A percentile compares a stretch with the other conserved stretches of the same genome.
phyloP scores from a whole-genome alignment of 2,329 filamentous ascomycete species.

The Colletotrichum lini region DNA sequence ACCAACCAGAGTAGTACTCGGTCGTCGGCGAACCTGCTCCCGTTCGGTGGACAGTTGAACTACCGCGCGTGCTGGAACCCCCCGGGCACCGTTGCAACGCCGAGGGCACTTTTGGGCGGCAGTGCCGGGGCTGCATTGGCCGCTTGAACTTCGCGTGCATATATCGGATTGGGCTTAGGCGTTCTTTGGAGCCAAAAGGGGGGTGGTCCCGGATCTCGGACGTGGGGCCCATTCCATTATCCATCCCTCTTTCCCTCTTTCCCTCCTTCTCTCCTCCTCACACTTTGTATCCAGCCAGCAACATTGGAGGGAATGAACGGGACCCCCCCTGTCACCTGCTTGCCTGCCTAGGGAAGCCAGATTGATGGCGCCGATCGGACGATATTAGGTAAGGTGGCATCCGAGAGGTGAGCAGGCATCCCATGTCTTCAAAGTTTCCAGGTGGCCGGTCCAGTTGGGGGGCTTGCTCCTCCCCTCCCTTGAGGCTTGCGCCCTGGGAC shows the following conservation, averaged over 20 bases:
- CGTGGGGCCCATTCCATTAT: not conserved
- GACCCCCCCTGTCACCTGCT: not conserved
- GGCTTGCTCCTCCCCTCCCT: not conserved
- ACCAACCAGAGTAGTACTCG: constrained; percentile 38
- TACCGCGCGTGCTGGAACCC: constrained; percentile 1
- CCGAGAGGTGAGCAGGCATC: constrained; percentile 17
- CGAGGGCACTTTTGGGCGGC: constrained; percentile 6
- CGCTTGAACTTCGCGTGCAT: constrained; percentile 14
- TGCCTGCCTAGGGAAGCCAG: constrained; percentile 2
- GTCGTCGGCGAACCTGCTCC: constrained; percentile 33
- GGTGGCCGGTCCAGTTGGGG: constrained; percentile 24
- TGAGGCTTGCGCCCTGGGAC: no score
- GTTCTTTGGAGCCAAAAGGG: not conserved
- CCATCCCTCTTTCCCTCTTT: not conserved
- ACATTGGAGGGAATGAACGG: not conserved
- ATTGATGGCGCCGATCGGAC: constrained; percentile 34
- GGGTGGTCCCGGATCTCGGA: not conserved
- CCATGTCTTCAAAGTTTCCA: not conserved
- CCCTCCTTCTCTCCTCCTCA: not conserved
- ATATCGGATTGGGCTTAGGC: constrained; percentile 21
- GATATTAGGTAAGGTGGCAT: constrained; percentile 36
- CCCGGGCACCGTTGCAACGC: constrained; percentile 30
- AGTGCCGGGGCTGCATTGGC: constrained; percentile 9
- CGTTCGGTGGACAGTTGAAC: constrained; percentile 10
- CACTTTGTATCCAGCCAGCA: not conserved